These are phyloP conservation scores for Aureobasidium leucospermi DNA, from an alignment of 2,329 filamentous ascomycete genomes.

Conservation along the genomic window DNA sequence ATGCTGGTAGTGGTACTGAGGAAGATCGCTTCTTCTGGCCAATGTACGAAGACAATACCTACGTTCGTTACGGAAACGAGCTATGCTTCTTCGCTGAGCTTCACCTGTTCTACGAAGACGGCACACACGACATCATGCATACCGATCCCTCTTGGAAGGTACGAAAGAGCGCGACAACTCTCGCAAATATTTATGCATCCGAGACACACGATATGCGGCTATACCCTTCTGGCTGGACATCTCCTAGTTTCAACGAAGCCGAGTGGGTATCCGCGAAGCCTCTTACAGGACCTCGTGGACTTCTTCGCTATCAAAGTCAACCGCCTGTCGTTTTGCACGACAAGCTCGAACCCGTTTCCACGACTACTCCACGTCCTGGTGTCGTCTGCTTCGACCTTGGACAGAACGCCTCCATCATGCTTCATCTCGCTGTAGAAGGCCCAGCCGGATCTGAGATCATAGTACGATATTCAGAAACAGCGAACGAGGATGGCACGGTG, in stretches of 20 bases:
- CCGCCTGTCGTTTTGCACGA: constrained; percentile 34
- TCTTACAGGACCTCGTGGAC: constrained; percentile 33
- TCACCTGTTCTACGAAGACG: constrained; percentile 33
- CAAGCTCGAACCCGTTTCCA: constrained; percentile 26
- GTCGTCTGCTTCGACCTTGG: constrained; percentile 27
- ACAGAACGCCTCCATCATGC: constrained; percentile 30
- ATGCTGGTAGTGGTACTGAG: constrained; percentile 33
- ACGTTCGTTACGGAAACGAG: constrained; percentile 33
- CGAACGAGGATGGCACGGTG: constrained; percentile 27
- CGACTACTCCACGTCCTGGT: constrained; percentile 20
- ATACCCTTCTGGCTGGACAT: constrained; percentile 32
- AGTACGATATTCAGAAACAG: constrained; percentile 27
- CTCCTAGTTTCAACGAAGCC: constrained; percentile 23
- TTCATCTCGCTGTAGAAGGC: constrained; percentile 24
- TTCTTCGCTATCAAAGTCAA: constrained; percentile 35
- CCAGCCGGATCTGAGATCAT: constrained; percentile 24
- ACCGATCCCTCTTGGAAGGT: constrained; percentile 33
- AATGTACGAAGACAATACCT: constrained; percentile 37
- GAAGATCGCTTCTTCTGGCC: constrained; percentile 39
- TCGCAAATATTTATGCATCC: constrained; percentile 36
- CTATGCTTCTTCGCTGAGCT: constrained; percentile 36
- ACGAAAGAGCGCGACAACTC: constrained; percentile 32
- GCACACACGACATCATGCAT: constrained; percentile 29
- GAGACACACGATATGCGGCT: constrained; percentile 32
- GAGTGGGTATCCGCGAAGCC: constrained; percentile 31